phyloP scores from a whole-genome alignment of 495 filamentous ascomycete genomes.

The Penicillium argentinense region DNA sequence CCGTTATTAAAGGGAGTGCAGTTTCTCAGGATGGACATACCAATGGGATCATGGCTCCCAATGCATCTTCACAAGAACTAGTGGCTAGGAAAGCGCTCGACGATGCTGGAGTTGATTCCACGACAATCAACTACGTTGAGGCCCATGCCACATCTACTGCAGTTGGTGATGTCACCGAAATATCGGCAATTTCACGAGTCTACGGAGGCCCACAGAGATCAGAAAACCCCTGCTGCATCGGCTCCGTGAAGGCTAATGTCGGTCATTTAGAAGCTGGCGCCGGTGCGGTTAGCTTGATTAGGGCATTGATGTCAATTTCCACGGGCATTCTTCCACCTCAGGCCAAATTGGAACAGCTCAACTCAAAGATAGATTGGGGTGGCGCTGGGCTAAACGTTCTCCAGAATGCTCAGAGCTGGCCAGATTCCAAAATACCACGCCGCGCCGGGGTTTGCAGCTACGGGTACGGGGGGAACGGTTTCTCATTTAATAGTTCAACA shows the following conservation, averaged over 20 bases:
- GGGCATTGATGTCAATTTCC: constrained; percentile 51
- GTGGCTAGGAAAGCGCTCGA: constrained; percentile 30
- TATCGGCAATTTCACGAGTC: constrained; percentile 27
- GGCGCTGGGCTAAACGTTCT: constrained; percentile 19
- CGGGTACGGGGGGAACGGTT: constrained; percentile 42
- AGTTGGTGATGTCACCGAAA: constrained; percentile 44
- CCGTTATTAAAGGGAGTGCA: constrained; percentile 36
- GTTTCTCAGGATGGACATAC: constrained; percentile 34
- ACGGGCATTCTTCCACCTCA: constrained; percentile 52
- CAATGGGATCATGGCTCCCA: constrained; percentile 39
- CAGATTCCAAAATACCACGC: not conserved
- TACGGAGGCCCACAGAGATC: constrained; percentile 18
- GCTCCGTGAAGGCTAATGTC: constrained; percentile 51
- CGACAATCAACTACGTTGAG: constrained; percentile 38
- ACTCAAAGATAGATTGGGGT: constrained; percentile 16
- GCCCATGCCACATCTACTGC: constrained; percentile 46
- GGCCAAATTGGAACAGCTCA: constrained; percentile 31
- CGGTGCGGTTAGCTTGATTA: constrained; percentile 57
- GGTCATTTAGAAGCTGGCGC: constrained; percentile 54
- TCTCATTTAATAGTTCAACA: not conserved
- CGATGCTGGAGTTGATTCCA: constrained; percentile 25
- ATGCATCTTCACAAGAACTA: constrained; percentile 26
- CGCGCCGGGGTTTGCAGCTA: constrained; percentile 43
- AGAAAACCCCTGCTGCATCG: constrained; percentile 22
- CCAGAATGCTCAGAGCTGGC: not conserved